phyloP scores from a whole-genome alignment of 352 stramenopile genomes.

The Globisporangium nagaii region DNA sequence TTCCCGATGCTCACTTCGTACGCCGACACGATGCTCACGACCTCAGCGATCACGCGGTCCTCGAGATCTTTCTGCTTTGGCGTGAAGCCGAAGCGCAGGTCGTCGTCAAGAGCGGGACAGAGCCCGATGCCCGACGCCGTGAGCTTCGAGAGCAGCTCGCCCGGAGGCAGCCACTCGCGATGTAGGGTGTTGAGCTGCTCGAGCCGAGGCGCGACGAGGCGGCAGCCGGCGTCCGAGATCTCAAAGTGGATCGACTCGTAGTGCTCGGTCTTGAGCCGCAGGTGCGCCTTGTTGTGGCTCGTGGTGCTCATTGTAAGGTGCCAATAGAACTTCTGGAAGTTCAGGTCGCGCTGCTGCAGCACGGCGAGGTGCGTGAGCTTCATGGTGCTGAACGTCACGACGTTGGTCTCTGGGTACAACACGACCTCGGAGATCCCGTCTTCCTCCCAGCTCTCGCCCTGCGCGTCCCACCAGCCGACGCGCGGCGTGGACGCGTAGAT shows the following conservation, averaged over 20 bases:
- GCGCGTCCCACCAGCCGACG: slow-evolving; percentile 65
- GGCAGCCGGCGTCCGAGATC: slow-evolving; percentile 52
- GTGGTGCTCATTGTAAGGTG: slow-evolving; percentile 53
- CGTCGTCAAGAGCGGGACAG: slow-evolving; percentile 35
- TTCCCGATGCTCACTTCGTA: slow-evolving; percentile 54
- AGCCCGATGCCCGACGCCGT: slow-evolving; percentile 56
- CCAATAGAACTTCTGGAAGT: slow-evolving; percentile 65
- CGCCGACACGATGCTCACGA: slow-evolving; percentile 55
- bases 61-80: slow-evolving; percentile 62
- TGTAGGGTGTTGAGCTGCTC: slow-evolving; percentile 40
- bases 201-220: slow-evolving; percentile 42
- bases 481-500: slow-evolving; percentile 38
- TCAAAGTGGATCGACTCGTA: slow-evolving; percentile 59
- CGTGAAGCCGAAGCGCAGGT: slow-evolving; percentile 25
- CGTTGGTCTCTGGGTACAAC: slow-evolving; percentile 49
- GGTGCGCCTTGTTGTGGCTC: slow-evolving; percentile 20
- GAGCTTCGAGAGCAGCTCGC: slow-evolving; percentile 53
- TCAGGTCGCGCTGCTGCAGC: slow-evolving; percentile 60
- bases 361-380: slow-evolving; percentile 69
- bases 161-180: slow-evolving; percentile 31
- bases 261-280: slow-evolving; percentile 55
- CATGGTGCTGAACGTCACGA: slow-evolving; percentile 68
- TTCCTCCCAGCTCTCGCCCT: slow-evolving; percentile 53
- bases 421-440: slow-evolving; percentile 68
- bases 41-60: slow-evolving; percentile 65